These are phyloP conservation scores for Tuber melanosporum DNA, from an alignment of 495 filamentous ascomycete genomes.

Conservation along the genomic window DNA sequence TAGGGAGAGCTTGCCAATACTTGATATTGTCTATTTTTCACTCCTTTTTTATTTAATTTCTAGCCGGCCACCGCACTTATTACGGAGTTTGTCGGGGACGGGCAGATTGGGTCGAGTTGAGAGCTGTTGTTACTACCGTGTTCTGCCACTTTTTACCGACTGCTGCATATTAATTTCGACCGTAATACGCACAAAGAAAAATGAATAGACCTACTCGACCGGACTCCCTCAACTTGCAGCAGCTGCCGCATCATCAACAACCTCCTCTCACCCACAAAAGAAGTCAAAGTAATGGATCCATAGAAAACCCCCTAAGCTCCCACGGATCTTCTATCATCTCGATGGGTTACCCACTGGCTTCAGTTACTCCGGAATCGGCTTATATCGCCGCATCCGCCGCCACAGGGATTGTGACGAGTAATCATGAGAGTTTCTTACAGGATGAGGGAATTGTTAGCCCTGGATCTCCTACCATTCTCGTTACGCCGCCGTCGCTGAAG, in stretches of 20 bases:
- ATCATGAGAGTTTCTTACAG: slow-evolving; percentile 68
- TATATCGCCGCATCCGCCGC: slow-evolving; percentile 88
- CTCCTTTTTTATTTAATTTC: slow-evolving; percentile 1
- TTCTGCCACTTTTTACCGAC: neutral
- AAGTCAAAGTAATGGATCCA: slow-evolving; percentile 36
- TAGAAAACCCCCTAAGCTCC: slow-evolving; percentile 36
- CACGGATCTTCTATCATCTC: slow-evolving; percentile 32
- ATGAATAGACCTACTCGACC: slow-evolving; percentile 41
- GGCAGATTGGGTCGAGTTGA: neutral
- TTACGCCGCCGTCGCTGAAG: slow-evolving; percentile 66
- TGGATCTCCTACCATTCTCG: slow-evolving; percentile 60
- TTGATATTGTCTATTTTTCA: neutral
- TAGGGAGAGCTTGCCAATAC: neutral
- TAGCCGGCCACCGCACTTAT: neutral
- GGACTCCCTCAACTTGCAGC: slow-evolving; percentile 31
- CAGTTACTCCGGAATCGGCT: slow-evolving; percentile 69
- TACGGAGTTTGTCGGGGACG: neutral
- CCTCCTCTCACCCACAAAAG: slow-evolving; percentile 29
- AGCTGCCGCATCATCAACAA: slow-evolving; percentile 11
- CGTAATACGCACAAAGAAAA: slow-evolving; percentile 14
- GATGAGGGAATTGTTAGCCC: slow-evolving; percentile 59
- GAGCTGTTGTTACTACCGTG: neutral
- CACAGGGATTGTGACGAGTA: slow-evolving; percentile 82
- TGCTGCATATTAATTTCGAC: neutral
- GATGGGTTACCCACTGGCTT: slow-evolving; percentile 37